Conservation (phyloP, 805 yeast species). For the Vanderwaltozyma polyspora region DNA sequence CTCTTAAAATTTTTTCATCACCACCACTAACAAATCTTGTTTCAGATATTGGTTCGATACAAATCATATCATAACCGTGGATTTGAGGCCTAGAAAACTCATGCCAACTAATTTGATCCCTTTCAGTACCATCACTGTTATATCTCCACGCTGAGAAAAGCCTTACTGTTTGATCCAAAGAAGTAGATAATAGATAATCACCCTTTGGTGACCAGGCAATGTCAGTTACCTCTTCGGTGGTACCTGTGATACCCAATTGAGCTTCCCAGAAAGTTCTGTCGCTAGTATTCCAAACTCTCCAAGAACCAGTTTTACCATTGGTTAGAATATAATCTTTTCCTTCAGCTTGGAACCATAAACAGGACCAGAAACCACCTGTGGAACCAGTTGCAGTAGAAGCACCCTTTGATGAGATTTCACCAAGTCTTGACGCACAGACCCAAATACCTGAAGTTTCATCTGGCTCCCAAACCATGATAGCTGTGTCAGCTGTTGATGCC, state of each 20-base stretch:
- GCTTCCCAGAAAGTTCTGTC: slow-evolving; percentile 34
- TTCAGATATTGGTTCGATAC: slow-evolving; percentile 49
- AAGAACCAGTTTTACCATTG: slow-evolving; percentile 86
- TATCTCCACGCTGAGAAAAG: slow-evolving; percentile 54
- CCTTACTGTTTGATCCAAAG: slow-evolving; percentile 90
- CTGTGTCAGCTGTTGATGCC: slow-evolving; percentile 87
- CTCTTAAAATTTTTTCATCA: slow-evolving; percentile 85
- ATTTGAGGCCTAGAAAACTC: slow-evolving; percentile 96
- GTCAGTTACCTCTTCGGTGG: slow-evolving; percentile 65
- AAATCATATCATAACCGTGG: slow-evolving; percentile 94
- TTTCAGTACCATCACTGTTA: slow-evolving; percentile 23
- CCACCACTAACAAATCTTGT: slow-evolving; percentile 82
- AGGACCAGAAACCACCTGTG: slow-evolving; percentile 59
- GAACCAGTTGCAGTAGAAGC: slow-evolving; percentile 98
- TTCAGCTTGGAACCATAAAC: slow-evolving; percentile 50
- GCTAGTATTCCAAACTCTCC: slow-evolving; percentile 56
- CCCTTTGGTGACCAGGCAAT: slow-evolving; percentile 64
- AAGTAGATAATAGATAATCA: slow-evolving; percentile 59
- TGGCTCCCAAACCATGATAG: slow-evolving; percentile 89
- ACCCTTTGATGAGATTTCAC: slow-evolving; percentile 90
- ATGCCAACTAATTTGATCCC: slow-evolving; percentile 47
- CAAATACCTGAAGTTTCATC: slow-evolving; percentile 81
- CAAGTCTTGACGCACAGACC: slow-evolving; percentile 71
- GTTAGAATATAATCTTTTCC: slow-evolving; percentile 50
- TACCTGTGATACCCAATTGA: slow-evolving; percentile 59